Base-by-base conservation (phyloP, 2,329 filamentous ascomycete genomes). In the Epichloe sylvatica region DNA sequence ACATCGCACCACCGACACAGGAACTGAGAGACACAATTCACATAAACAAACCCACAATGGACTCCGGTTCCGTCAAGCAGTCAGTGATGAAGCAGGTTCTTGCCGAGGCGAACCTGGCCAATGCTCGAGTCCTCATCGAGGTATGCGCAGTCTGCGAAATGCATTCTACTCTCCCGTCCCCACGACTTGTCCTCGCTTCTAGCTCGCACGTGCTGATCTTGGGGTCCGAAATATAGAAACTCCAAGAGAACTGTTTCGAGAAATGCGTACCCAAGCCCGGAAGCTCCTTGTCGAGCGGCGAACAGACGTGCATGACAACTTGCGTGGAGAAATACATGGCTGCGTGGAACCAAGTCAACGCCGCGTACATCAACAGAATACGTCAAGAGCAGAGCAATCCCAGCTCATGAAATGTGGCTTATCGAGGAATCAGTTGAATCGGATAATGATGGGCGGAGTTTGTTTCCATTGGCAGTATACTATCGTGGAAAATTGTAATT, bases 241-340 rank as follows among this genome's bases (percentile, higher is more conserved):
- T 90, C 66, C 86, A 89, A 68, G 77, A 85, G 59, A 81, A 83
- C 68, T 91, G 86, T 72, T 91, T 88, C 70, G 78, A 86, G 44
- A 81, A 80, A 64, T 91, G 86, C 67, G 70, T 90, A 15, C 74
- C 83, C 46, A 81, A 83, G 61, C 83, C 86, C 49, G 81, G 83
- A 51, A 65, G 73, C 46, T 80, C 78, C 49, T 69, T 90, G 50
- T 82, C 81, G 46, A 77, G 74, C 66, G 67, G 75, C 67, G 86
- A 91, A 65, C 73, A 80, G 62, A 73, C 76, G 21, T 91, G 86
- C 70, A 75, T 86, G 61, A 85, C 77, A 19, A 73, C 76, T 53
- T 91, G 86, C 72, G 86, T 89, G 79, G 84, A 90, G 60, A 90
- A 90, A 68, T 91, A 90, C 73, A 86, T 90, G 74, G 70, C 75